Conservation (phyloP, 192 early-diverging fungal species). For the Backusella sp. region DNA sequence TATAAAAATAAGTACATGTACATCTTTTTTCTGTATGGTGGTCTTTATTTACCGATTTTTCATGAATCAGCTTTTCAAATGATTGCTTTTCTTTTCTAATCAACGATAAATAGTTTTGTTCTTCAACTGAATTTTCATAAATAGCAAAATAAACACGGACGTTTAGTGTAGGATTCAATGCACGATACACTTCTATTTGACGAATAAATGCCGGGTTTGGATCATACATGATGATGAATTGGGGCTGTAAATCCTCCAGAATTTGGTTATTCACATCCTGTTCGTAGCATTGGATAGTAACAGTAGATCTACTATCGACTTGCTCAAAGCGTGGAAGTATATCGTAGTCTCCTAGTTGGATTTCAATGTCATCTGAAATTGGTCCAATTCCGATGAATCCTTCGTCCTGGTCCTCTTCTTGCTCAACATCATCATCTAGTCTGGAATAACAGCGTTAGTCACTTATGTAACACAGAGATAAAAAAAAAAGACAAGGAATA, state of each 20-base stretch:
- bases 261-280: slow-evolving; percentile 65
- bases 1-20: not conserved
- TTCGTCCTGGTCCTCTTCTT: slow-evolving; percentile 46
- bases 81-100: slow-evolving; percentile 90
- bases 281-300: slow-evolving; percentile 57
- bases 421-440: slow-evolving; percentile 14
- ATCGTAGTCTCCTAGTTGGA: slow-evolving; percentile 24
- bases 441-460: not conserved
- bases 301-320: slow-evolving; percentile 42
- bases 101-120: slow-evolving; percentile 83
- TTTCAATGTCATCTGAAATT: not conserved
- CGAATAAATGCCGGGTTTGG: slow-evolving; percentile 87
- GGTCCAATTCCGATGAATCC: slow-evolving; percentile 9
- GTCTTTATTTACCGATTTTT: slow-evolving; percentile 67
- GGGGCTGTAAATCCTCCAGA: slow-evolving; percentile 67
- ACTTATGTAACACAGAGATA: not conserved
- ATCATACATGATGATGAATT: slow-evolving; percentile 89
- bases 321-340: slow-evolving; percentile 46
- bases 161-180: slow-evolving; percentile 45
- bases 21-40: not conserved
- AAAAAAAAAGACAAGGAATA: not conserved
- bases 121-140: slow-evolving; percentile 94
- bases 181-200: slow-evolving; percentile 75
- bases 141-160: slow-evolving; percentile 89
- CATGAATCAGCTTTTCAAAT: slow-evolving; percentile 88